Base-by-base conservation (phyloP, 345 rosid species). In the Eutrema yunnanense region DNA sequence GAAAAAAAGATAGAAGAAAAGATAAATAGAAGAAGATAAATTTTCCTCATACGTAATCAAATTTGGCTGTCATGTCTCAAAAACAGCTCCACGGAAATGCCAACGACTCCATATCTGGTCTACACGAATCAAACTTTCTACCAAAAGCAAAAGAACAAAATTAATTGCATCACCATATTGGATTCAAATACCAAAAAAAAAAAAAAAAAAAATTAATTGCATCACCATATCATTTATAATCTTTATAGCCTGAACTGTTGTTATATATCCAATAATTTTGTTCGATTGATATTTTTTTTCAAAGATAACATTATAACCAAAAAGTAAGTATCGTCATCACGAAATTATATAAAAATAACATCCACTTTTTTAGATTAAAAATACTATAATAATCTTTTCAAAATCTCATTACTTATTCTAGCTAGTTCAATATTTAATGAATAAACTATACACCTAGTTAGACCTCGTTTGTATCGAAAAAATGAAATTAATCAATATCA, bases 91-190 rank as follows among this genome's bases (percentile, higher is more conserved):
- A 16, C 33, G 5, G 30, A 47, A 22, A 70, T 36, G 43, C 52
- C 67, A 60, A 40, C 52, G 9, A 29, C 40, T 19, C 54, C 54
- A 16, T 16, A 41, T 32, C 9, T 41, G 42, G 10, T 48, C 57
- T 48, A 14, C 13, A 41, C 40, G n/a, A 49, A 60, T 49, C 44
- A 50, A 49, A 59, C 62, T 61, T 29, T 61, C 34, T 43, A 51
- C 75, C 61, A 71, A 72, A 51, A 32, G 54, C 62, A 72, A 50
- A 62, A 42, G 44, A 51, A 51, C 62, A 72, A 60, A 5, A 60
- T 38, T 11, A 50, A 5, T 7, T 51, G 27, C 61, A 50, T 61
- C 43, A 8, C 42, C 22, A 0, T 19, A 19, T 19, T 19, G 22
- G 22, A 19, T 19, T 19, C 22, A 19, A 1, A 0, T 19, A 19